A percentile compares a stretch with the other conserved stretches of the same genome.
Evolutionary conservation across 192 early-diverging fungal species (phyloP).

Genomic region (Coemansia sp.): DNA sequence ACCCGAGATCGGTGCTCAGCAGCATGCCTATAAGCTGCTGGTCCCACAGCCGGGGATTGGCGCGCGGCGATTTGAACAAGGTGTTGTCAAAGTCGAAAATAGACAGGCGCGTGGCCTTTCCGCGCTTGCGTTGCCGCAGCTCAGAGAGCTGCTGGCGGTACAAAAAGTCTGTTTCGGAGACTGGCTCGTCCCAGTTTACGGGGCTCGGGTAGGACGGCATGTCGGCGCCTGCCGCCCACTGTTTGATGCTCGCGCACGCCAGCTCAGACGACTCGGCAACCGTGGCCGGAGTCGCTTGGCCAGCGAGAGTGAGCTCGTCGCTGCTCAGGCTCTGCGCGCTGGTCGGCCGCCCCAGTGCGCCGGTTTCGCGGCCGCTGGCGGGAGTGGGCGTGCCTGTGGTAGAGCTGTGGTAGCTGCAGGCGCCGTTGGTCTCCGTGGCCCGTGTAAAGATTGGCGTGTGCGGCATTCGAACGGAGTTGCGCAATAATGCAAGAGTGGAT

Average conservation of each 20-base stretch:
- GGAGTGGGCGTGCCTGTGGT: not conserved
- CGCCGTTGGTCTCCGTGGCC: not conserved
- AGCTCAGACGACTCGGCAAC: not conserved
- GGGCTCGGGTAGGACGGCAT: conserved; percentile 35
- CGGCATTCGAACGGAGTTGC: not conserved
- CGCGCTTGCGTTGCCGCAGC: conserved; percentile 27
- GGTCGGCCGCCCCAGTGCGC: not conserved
- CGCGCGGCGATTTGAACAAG: conserved; percentile 59
- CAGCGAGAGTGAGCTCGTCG: not conserved
- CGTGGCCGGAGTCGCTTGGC: not conserved
- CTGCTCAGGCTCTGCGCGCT: not conserved
- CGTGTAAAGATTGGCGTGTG: not conserved
- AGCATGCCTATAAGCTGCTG: conserved; percentile 53
- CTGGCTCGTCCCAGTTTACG: conserved; percentile 33
- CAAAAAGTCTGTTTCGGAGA: conserved; percentile 35
- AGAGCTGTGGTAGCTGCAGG: not conserved
- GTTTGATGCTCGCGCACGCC: not conserved
- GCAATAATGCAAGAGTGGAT: not conserved
- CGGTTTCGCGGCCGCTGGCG: not conserved
- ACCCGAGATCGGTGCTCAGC: conserved; percentile 56
- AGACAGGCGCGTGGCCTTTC: conserved; percentile 25
- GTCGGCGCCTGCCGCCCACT: conserved; percentile 1
- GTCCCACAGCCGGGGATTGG: conserved; percentile 62
- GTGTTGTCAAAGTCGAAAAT: conserved; percentile 71
- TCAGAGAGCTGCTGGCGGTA: conserved; percentile 39